Base-by-base conservation (phyloP, 805 yeast genomes). In the Lipomyces sp. region DNA sequence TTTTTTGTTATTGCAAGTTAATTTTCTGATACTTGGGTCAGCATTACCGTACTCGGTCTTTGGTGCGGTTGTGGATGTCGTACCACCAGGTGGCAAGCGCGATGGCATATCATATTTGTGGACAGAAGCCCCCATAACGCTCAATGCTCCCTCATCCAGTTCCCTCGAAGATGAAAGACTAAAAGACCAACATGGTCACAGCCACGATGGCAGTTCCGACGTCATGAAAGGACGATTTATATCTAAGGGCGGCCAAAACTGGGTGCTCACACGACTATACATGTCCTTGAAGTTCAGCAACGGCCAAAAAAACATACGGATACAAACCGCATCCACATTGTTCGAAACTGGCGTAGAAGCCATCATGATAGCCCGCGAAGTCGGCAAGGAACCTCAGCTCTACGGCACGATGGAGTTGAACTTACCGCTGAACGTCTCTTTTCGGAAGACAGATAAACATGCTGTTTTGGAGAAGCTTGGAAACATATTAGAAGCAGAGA, bases 21-120 rank as follows among this genome's bases (percentile, higher is more conserved):
- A 29, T 1, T 14, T 10, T 13, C 14, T 38, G 10, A 38, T 29
- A 26, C 2, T 19, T 3, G 8, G 14, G 19, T 24, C 22, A 51
- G 56, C 34, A 18, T 39, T 35, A 8, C 42, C 53, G 4, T 51
- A 28, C 34, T 39, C 51, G 10, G 47, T 53, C 11, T 53, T 21
- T 28, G 59, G 51, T 2, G 53, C 49, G 2, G 44, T 55, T 4
- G 53, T 52, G 13, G 59, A 55, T 33, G 58, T 43, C 5, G 50
- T 52, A 2, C 50, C 59, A 2, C 53, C 53, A 14, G 59, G 59
- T 29, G 55, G 56, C 35, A 40, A 33, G 16, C 59, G 59, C 18
- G 53, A 55, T 31, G 59, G 59, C 32, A 26, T 55, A 10, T 55
- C 59, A 11, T 52, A 53, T 31, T 45, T 55, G 18, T 50, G 59